phyloP scores from a whole-genome alignment of 2,329 filamentous ascomycete genomes.

The Boeremia lycopersici region DNA sequence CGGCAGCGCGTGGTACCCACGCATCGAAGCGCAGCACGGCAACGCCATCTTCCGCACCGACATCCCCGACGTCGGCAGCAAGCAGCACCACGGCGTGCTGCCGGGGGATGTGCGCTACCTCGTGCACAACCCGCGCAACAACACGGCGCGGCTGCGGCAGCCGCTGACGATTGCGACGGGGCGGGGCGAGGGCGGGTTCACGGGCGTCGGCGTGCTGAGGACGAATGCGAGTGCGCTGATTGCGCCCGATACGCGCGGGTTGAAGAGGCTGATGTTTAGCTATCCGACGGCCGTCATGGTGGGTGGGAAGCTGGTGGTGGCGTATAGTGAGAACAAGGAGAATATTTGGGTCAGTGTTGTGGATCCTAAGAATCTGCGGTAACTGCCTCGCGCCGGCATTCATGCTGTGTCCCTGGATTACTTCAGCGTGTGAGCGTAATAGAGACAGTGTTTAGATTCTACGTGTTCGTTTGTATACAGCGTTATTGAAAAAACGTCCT shows the following conservation, averaged over 20 bases:
- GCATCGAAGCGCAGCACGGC: conserved; percentile 10
- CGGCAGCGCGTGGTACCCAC: conserved; percentile 15
- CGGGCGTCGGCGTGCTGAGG: conserved; percentile 17
- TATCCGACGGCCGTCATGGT: conserved; percentile 22
- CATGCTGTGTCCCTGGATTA: no score
- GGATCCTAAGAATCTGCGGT: conserved; percentile 12
- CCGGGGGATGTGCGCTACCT: conserved; percentile 15
- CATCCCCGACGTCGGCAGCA: conserved; percentile 21
- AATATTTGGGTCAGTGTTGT: conserved; percentile 23
- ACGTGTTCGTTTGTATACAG: no score
- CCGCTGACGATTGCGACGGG: conserved; percentile 20
- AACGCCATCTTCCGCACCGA: conserved; percentile 20
- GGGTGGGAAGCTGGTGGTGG: conserved; percentile 12
- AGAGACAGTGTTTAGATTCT: no score
- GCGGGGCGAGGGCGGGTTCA: conserved; percentile 1
- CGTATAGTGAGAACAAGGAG: conserved; percentile 24
- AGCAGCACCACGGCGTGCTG: conserved; percentile 15
- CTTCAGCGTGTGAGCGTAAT: no score
- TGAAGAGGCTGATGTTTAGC: conserved; percentile 22
- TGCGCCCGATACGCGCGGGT: conserved; percentile 17
- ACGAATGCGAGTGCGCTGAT: conserved; percentile 19
- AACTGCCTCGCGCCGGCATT: no score
- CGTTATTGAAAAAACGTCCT: no score
- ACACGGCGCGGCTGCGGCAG: conserved; percentile 14
- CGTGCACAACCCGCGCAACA: conserved; percentile 20